These are phyloP conservation scores for Biscogniauxia sp. DNA, from an alignment of 2,329 filamentous ascomycete species.

Conservation along the genomic window DNA sequence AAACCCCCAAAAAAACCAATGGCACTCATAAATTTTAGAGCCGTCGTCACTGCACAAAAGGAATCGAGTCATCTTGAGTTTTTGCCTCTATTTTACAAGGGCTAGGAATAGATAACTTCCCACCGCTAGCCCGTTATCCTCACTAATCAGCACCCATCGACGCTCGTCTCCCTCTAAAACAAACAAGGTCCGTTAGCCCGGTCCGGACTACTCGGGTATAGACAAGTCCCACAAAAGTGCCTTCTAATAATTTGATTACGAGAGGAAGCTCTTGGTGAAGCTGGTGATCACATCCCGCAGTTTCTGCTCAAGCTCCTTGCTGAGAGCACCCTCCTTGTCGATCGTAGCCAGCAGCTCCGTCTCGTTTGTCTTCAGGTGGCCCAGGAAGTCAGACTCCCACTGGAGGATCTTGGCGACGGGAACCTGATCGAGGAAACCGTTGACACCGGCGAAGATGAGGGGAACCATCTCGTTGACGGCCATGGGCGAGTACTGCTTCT, in stretches of 20 bases:
- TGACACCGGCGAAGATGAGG: constrained; percentile 98
- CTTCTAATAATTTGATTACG: constrained; percentile 45
- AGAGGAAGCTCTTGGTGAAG: constrained; percentile 93
- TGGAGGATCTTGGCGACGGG: constrained; percentile 87
- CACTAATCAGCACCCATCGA: constrained; percentile 47
- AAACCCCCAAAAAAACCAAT: too few species aligned
- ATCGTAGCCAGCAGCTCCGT: constrained; percentile 78
- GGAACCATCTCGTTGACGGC: constrained; percentile 99
- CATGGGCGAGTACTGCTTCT: constrained; percentile 99
- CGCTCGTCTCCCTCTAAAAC: constrained; percentile 45
- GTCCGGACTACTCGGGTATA: constrained; percentile 40
- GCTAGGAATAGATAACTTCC: constrained; percentile 47
- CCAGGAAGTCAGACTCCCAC: constrained; percentile 94
- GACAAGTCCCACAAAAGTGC: constrained; percentile 39
- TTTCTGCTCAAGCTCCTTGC: constrained; percentile 87
- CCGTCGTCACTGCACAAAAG: constrained; percentile 45
- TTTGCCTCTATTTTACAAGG: constrained; percentile 63
- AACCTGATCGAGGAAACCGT: constrained; percentile 85
- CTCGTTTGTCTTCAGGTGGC: constrained; percentile 91
- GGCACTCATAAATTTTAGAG: neutral
- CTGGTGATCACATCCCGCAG: constrained; percentile 70
- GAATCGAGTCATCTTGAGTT: constrained; percentile 63
- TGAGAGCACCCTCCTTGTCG: constrained; percentile 91
- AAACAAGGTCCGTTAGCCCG: constrained; percentile 43
- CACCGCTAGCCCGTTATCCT: constrained; percentile 42